Evolutionary conservation across 139 green algal species (phyloP).

Genomic region (Yamagishiella unicocca): DNA sequence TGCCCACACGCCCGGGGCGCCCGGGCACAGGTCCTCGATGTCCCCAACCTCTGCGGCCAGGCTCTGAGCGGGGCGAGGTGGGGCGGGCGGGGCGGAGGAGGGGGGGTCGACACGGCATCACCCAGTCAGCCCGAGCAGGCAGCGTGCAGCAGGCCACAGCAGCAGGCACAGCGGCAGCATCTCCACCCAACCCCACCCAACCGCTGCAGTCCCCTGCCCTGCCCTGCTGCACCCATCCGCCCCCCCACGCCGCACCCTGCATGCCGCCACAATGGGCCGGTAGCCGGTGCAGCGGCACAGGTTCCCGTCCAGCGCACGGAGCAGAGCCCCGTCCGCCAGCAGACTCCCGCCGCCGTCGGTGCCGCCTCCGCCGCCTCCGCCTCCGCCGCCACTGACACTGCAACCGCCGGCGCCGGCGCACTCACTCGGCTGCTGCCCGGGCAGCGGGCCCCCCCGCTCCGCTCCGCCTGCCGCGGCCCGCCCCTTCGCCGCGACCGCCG

Average conservation of each 20-base stretch:
- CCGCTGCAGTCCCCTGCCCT: too few relatives aligned
- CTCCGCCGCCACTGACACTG: too few relatives aligned
- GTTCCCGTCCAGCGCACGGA: constrained; percentile 81
- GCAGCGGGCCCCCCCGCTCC: neutral
- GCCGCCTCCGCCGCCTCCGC: constrained; percentile 25
- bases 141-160: too few relatives aligned
- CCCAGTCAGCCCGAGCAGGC: too few relatives aligned
- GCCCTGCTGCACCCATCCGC: neutral
- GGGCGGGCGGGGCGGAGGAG: too few relatives aligned
- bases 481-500: neutral
- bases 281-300: constrained; percentile 89
- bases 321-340: constrained; percentile 43
- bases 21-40: constrained; percentile 21
- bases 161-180: too few relatives aligned
- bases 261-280: constrained; percentile 77
- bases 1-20: neutral
- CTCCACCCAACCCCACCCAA: neutral
- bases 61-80: neutral
- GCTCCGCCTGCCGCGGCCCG: neutral
- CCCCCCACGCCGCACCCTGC: constrained; percentile 50
- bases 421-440: neutral
- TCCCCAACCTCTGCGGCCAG: constrained; percentile 6
- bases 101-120: too few relatives aligned
- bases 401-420: neutral
- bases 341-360: neutral